Evolutionary conservation across 2,329 filamentous ascomycete genomes (phyloP).

Genomic region (Pochonia chlamydosporia): DNA sequence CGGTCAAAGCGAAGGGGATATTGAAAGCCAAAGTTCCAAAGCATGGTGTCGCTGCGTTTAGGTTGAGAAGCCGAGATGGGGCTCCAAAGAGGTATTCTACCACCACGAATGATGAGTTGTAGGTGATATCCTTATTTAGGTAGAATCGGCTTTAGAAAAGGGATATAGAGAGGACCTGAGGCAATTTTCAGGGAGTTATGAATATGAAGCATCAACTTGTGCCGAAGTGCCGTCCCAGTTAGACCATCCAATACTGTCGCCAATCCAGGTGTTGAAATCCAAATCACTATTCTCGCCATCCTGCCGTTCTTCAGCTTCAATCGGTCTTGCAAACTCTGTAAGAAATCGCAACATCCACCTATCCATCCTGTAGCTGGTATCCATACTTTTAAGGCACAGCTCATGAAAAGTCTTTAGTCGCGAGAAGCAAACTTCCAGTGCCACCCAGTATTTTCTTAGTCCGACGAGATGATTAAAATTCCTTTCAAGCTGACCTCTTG

Average conservation of each 20-base stretch:
- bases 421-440: background rate
- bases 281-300: background rate
- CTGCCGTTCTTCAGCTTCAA: background rate
- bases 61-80: no score
- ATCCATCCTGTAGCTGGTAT: background rate
- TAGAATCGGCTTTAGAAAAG: no score
- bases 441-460: constrained; percentile 34
- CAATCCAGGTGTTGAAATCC: background rate
- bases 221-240: background rate
- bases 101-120: no score
- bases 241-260: background rate
- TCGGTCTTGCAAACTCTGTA: background rate
- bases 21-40: no score
- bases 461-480: constrained; percentile 39
- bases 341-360: background rate
- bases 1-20: no score
- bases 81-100: no score
- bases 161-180: no score
- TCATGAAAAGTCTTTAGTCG: background rate
- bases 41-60: no score
- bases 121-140: no score
- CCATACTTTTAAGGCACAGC: background rate
- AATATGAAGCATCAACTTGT: no score
- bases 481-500: constrained; percentile 30
- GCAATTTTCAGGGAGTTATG: no score